A percentile compares a stretch with the other conserved stretches of the same genome.
phyloP scores from a whole-genome alignment of 768 basidiomycete species.

The Serendipita sp. region DNA sequence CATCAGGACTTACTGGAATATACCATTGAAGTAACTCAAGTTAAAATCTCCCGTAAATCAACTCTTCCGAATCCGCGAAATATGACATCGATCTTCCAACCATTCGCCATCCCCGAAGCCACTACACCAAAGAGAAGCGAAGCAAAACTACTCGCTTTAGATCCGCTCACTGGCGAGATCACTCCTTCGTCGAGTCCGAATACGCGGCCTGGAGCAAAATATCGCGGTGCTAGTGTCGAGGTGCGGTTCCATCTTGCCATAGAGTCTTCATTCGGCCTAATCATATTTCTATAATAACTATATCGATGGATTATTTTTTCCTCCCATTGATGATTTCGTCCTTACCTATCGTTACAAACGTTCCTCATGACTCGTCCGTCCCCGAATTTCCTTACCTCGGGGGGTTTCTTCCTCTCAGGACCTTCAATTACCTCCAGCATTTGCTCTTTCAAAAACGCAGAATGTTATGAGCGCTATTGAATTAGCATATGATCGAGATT shows the following conservation, averaged over 20 bases:
- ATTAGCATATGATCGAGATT: conserved; percentile 84
- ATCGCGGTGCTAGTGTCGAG: conserved; percentile 84
- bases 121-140: no score
- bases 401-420: conserved; percentile 28
- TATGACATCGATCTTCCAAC: no score
- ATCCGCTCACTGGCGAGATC: neutral
- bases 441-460: conserved; percentile 57
- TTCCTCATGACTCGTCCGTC: neutral
- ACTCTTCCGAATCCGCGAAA: no score
- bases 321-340: neutral
- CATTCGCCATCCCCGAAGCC: no score
- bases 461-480: conserved; percentile 63
- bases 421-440: conserved; percentile 74
- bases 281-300: neutral
- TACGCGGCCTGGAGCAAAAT: conserved; percentile 29
- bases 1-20: no score
- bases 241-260: conserved; percentile 23
- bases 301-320: neutral
- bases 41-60: no score
- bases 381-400: neutral
- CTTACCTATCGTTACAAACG: neutral
- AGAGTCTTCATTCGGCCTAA: neutral
- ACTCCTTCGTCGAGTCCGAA: neutral
- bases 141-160: no score
- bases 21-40: no score